phyloP scores from a whole-genome alignment of 495 filamentous ascomycete species.

The Evernia prunastri region DNA sequence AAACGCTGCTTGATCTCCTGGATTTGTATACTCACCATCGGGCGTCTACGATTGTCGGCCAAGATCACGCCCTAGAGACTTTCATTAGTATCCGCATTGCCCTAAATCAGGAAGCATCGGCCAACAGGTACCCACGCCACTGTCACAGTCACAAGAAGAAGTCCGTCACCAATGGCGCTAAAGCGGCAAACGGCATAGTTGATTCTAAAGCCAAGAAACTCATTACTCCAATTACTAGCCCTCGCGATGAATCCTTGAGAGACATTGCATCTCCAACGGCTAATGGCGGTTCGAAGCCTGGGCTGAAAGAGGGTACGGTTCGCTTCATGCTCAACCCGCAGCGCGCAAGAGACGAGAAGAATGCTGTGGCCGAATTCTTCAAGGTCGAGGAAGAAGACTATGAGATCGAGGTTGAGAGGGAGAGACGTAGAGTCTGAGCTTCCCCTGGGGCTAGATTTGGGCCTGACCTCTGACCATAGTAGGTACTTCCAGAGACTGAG shows the following conservation, averaged over 20 bases:
- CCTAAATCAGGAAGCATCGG: conserved; percentile 68
- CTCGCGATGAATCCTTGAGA: conserved; percentile 26
- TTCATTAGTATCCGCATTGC: conserved; percentile 81
- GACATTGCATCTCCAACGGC: conserved; percentile 28
- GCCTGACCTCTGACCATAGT: conserved; percentile 3
- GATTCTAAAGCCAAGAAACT: conserved; percentile 15
- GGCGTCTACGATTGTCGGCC: conserved; percentile 63
- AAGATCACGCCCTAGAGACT: conserved; percentile 58
- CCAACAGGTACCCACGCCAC: conserved; percentile 48
- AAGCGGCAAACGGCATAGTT: conserved; percentile 16
- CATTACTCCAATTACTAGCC: conserved; percentile 17
- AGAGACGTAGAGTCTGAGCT: conserved; percentile 16
- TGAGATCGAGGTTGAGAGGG: conserved; percentile 49
- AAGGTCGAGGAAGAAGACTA: conserved; percentile 73
- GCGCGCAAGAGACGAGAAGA: conserved; percentile 64
- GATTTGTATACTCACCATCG: conserved; percentile 84
- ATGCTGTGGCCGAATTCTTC: conserved; percentile 59
- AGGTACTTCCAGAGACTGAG: conserved; percentile 4
- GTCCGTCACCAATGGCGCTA: conserved; percentile 26
- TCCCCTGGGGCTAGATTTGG: neutral
- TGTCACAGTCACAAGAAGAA: conserved; percentile 28
- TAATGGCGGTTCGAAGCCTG: conserved; percentile 44
- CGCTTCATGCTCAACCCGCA: conserved; percentile 86
- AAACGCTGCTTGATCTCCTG: conserved; percentile 77
- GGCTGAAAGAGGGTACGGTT: conserved; percentile 65